These are phyloP conservation scores for Ogataea pignaliae DNA, from an alignment of 805 yeast species.

Conservation along the genomic window DNA sequence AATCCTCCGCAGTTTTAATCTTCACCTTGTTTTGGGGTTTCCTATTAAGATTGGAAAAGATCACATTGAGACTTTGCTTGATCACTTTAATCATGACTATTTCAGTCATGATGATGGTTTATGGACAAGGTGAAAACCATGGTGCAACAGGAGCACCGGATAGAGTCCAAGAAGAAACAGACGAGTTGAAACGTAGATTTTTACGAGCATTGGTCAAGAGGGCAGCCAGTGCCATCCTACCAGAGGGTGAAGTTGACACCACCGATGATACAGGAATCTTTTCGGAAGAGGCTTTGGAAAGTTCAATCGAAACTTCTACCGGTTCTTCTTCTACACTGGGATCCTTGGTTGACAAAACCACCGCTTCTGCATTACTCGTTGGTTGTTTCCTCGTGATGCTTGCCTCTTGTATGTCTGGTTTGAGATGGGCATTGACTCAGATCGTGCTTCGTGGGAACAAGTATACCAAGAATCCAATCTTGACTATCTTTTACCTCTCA, in stretches of 20 bases:
- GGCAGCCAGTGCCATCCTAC: constrained; percentile 5
- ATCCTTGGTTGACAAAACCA: not conserved
- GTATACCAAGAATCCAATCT: constrained; percentile 63
- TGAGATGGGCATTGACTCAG: constrained; percentile 92
- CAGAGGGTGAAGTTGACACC: constrained; percentile 2
- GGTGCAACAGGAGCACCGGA: constrained; percentile 6
- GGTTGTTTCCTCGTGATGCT: constrained; percentile 73
- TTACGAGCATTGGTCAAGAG: constrained; percentile 15
- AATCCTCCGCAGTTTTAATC: constrained; percentile 69
- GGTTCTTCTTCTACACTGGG: not conserved
- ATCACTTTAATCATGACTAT: constrained; percentile 71
- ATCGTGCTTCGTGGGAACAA: constrained; percentile 57
- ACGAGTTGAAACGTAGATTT: constrained; percentile 14
- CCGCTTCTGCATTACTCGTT: constrained; percentile 22
- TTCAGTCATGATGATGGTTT: constrained; percentile 87
- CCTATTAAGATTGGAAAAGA: constrained; percentile 65
- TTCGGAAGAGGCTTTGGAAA: constrained; percentile 2
- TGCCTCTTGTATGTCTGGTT: constrained; percentile 75
- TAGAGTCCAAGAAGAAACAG: constrained; percentile 15
- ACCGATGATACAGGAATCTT: constrained; percentile 3
- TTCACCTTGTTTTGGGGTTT: constrained; percentile 84
- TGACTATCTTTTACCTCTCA: constrained; percentile 72
- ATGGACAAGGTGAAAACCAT: constrained; percentile 24
- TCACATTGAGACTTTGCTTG: constrained; percentile 56
- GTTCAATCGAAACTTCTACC: not conserved